Conservation (phyloP, 768 basidiomycete species). For the Tylopilus sp. region DNA sequence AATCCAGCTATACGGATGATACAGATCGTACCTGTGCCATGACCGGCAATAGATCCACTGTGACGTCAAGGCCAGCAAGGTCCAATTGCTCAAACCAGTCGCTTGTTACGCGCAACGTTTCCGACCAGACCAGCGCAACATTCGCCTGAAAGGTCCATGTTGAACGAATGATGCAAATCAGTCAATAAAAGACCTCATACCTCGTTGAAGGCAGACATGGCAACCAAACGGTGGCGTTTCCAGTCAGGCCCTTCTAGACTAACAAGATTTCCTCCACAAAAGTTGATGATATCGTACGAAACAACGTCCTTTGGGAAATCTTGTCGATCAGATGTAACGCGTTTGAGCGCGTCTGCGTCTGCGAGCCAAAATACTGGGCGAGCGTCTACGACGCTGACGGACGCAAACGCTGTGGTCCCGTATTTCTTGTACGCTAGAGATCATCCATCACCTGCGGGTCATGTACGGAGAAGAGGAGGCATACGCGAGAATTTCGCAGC, state of each 20-base stretch:
- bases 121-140: conserved; percentile 47
- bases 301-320: conserved; percentile 40
- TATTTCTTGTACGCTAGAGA: conserved; percentile 39
- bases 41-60: conserved; percentile 11
- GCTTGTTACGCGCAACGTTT: conserved; percentile 37
- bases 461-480: conserved; percentile 4
- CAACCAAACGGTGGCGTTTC: conserved; percentile 43
- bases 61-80: conserved; percentile 13
- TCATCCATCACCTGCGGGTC: too few relatives aligned
- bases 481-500: conserved; percentile 36
- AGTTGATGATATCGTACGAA: conserved; percentile 40
- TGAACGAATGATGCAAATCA: not conserved
- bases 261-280: conserved; percentile 47
- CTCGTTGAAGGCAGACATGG: conserved; percentile 51
- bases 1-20: not conserved
- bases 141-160: conserved; percentile 34
- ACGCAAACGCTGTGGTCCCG: conserved; percentile 38
- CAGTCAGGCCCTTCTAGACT: conserved; percentile 43
- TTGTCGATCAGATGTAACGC: conserved; percentile 30
- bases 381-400: conserved; percentile 32
- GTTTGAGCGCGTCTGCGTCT: conserved; percentile 42
- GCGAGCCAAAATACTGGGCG: conserved; percentile 40
- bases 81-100: conserved; percentile 44
- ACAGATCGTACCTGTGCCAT: conserved; percentile 14
- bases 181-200: conserved; percentile 17